These are phyloP conservation scores for Phytophthora kernoviae DNA, from an alignment of 352 stramenopile species.

Conservation along the genomic window DNA sequence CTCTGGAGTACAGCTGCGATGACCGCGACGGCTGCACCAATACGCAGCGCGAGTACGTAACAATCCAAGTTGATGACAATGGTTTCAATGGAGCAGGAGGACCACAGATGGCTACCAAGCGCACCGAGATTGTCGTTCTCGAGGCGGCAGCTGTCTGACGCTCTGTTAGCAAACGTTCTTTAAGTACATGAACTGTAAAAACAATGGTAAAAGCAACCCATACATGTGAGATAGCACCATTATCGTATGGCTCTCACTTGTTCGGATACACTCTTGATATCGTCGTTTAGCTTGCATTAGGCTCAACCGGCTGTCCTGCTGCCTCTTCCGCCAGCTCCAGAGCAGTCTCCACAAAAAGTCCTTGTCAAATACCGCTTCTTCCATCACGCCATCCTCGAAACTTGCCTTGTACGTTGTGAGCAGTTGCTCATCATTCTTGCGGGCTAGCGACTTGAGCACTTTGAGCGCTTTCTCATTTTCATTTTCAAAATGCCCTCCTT, in stretches of 20 bases:
- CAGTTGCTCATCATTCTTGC: constrained; percentile 81
- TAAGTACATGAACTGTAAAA: too few relatives aligned
- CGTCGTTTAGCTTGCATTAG: constrained; percentile 19
- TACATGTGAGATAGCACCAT: constrained; percentile 2
- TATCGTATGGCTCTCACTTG: constrained; percentile 1
- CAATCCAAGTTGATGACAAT: constrained; percentile 62
- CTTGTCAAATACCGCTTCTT: constrained; percentile 72
- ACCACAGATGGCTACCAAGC: constrained; percentile 31
- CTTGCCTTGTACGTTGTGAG: constrained; percentile 83
- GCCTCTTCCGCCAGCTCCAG: constrained; percentile 78
- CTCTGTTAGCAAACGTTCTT: constrained; percentile 4
- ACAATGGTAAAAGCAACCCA: too few relatives aligned
- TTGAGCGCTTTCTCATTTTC: constrained; percentile 78
- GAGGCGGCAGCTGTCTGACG: constrained; percentile 4
- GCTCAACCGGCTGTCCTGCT: constrained; percentile 12
- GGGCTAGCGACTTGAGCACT: constrained; percentile 82
- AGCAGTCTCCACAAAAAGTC: constrained; percentile 87
- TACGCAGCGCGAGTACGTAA: constrained; percentile 39
- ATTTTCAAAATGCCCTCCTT: constrained; percentile 73
- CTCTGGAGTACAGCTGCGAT: constrained; percentile 46
- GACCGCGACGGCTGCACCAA: constrained; percentile 30
- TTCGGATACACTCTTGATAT: constrained; percentile 9
- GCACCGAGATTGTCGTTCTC: constrained; percentile 24
- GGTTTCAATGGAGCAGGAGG: constrained; percentile 48
- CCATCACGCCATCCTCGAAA: constrained; percentile 58